Evolutionary conservation across 345 rosid genomes (phyloP), one percentile per base, ranked within the genome.

Genomic region (Moringa oleifera): DNA sequence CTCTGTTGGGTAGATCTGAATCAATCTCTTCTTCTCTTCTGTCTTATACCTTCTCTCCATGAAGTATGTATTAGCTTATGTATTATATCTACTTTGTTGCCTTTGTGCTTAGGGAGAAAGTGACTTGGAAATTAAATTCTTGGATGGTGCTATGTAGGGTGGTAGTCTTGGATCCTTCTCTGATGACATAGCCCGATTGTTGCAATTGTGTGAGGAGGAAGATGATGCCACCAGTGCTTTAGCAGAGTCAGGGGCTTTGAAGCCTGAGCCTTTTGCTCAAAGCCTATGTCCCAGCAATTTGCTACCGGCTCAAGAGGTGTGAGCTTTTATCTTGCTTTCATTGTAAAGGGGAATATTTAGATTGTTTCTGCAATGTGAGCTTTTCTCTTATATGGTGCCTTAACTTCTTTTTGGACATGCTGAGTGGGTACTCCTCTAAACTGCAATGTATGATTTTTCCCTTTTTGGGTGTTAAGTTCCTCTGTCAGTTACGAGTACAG

Each of bases 151-250:
- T 78, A 54, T 57, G 65, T 69, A 91, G 98, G 90, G 73, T 73
- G 82, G 72, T 69, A 81, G 85, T 77, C 66, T 83, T 65, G 85
- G 84, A 59, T 79, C 77, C 0, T 84, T 80, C 73, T 76, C 90
- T 0, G 81, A 80, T 59, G 93, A 84, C 52, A 76, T 91, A 46
- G 72, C 70, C 55, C 85, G 84, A 52, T 55, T 81, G 56, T 55
- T 88, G 74, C 90, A 83, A 58, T 60, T 82, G 18, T 64, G 58
- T 0, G 83, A 85, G 8, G 94, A 83, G 69, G 81, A 88, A 73
- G 98, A 88, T 69, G 98, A 91, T 79, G 96, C 96, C 8, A 82
- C 77, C 37, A 91, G 98, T 73, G 46, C 77, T 55, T 73, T 88
- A 31, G 73, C 78, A 57, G 84, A 71, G 61, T 68, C 70, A 9